Base-by-base conservation (phyloP, 2,329 filamentous ascomycete genomes). In the Cladosporium sp. region DNA sequence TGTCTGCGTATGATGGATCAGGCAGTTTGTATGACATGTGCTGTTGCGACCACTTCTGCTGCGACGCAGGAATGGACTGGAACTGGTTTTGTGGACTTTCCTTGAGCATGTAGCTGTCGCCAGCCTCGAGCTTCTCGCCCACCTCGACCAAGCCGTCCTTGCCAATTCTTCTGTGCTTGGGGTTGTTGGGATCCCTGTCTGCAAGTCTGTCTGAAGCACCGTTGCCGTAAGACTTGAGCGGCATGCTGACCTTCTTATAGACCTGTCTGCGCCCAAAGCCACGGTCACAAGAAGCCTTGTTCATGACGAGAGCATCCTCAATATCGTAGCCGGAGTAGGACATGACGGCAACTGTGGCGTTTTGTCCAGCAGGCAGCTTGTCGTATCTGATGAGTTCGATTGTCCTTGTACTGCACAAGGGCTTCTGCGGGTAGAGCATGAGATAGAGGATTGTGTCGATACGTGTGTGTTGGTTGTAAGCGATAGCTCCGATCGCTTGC, bases 311-410 rank as follows among this genome's bases (percentile, higher is more conserved):
- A 11, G 95, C 95, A 83, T 99, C 95, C 83, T 99, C 95, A 71
- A 99, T 99, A 87, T 99, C 95, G 79, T 99, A 99, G 26, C 95
- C 95, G 13, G 94, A 98, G 79, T 95, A 99, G 58, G 93, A 98
- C 95, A 99, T 99, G 80, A 99, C 95, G 6, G 96, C 95, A 28
- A 99, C 95, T 1, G 92, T 97, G 5, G 95, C 96, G 68, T 97
- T 98, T 75, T 99, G 95, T 0, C 95, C 95, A 5, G 95, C 95
- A 0, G 95, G 95, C 16, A 99, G 88, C 76, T 97, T 97, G 79
- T 99, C 95, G 76, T 98, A 99, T 72, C 96, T 93, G 71, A 96
- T 92, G 26, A 99, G 85, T 78, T 99, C 92, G 70, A 99, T 99
- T 0, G 95, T 97, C 73, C 96, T 91, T 59, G 92, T 96, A 76